A percentile compares a stretch with the other conserved stretches of the same genome.
Conservation (phyloP, 2,329 filamentous ascomycete genomes). For the Chaetomium sp. region DNA sequence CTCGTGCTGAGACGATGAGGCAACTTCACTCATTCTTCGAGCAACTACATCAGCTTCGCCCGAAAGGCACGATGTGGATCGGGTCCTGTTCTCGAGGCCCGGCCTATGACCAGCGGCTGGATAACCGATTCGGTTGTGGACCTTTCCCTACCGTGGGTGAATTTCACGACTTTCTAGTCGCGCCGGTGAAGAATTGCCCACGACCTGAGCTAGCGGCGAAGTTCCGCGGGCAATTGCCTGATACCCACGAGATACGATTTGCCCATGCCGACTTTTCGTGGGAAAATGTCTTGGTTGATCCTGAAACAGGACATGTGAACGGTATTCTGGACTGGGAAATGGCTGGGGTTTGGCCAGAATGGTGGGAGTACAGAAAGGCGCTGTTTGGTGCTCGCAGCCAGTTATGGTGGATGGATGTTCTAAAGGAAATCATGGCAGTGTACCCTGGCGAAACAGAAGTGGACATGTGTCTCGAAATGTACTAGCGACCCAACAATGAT, state of each 20-base stretch:
- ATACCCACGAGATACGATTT: neutral
- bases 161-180: neutral
- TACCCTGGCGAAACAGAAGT: neutral
- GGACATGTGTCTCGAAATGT: neutral
- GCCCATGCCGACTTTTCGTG: neutral
- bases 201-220: neutral
- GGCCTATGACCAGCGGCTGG: neutral
- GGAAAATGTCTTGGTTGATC: neutral
- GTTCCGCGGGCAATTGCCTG: neutral
- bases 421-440: neutral
- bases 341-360: neutral
- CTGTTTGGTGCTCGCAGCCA: neutral
- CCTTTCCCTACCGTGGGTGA: neutral
- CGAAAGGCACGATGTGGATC: neutral
- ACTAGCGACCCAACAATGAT: neutral
- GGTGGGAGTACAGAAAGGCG: slow-evolving; percentile 3
- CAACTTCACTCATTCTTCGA: neutral
- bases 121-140: neutral
- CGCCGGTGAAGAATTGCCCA: neutral
- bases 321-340: slow-evolving; percentile 1
- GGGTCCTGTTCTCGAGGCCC: neutral
- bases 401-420: neutral
- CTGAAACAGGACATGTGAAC: neutral
- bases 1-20: neutral
- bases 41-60: neutral